Base-by-base conservation (phyloP, 1,284 basidiomycete species). In the Microbotryum scabiosae region DNA sequence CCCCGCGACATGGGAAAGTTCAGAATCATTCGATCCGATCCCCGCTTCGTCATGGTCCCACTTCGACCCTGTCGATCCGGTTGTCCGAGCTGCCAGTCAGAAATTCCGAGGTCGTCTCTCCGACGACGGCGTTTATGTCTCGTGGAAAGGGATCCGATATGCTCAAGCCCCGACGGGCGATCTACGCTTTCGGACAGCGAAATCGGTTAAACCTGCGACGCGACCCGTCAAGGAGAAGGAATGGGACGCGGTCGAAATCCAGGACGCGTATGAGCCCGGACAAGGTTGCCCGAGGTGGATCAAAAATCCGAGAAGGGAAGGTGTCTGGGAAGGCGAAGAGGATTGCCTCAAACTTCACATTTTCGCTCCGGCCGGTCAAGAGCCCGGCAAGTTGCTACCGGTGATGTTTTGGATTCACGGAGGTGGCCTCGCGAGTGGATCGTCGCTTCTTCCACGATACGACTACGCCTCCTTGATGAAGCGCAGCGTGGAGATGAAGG, bases 291-390 rank as follows among this genome's bases (percentile, higher is more conserved):
- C 66, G 18, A 32, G 61, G 20, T 57, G 59, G 41, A 45, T 54
- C 26, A 41, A 44, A 12, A 41, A 41, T 12, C 25, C 56, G 20
- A 56, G 60, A 2, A 57, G 59, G 36, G 36, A 66, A 43, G 60
- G 60, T 10, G 44, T 57, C 14, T 63, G 59, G 36, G 60, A 55
- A n/a, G 66, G 66, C 6, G 57, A 61, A 44, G 66, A 68, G 36
- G 66, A 68, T 54, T 68, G 66, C 51, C 30, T 68, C 52, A 67
- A 63, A 25, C 30, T 68, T 47, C 65, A 68, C 62, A 48, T 68
- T 9, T 65, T 63, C 23, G 50, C 64, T 9, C 66, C 66, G 1
- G 28, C 48, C 4, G 32, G 58, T 9, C 57, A 60, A n/a, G 55
- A 52, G 16, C 60, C 60, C 8, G 48, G 57, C 25, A 56, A 50